Evolutionary conservation across 768 basidiomycete genomes (phyloP), one percentile per base, ranked within the genome.

Genomic region (Leccinum rimulosum): DNA sequence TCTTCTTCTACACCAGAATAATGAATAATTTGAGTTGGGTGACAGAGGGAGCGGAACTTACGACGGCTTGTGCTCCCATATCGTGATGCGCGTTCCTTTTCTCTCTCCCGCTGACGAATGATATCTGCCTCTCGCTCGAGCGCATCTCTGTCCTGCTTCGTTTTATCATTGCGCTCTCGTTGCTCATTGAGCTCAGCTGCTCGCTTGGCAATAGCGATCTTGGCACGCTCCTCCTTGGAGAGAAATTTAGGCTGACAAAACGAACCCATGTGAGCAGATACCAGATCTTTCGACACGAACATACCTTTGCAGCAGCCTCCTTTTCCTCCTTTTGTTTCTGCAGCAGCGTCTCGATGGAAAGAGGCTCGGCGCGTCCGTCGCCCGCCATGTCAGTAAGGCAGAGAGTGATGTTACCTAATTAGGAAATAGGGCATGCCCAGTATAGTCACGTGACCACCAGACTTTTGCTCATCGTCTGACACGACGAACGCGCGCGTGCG

Each of bases 181-280:
- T 92, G 83, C 48, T 85, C 85, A 53, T 77, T 82, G 43, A 98
- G 88, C 70, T 98, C 95, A 59, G 89, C 83, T 19, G 87, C 83
- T 14, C 96, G 87, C 66, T 92, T 91, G 15, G 88, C 86, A 60
- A 98, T 90, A 3, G 96, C 96, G 36, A 97, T 75, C 68, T 85
- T 85, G 17, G 92, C 93, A 52, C 96, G 85, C 68, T 97, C 91
- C 64, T 95, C 92, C 75, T 92, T 98, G 3, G 91, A 85, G 14
- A 98, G 79, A 78, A 98, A 98, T 74, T 86, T 96, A 36, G 96
- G 96, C 95, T 98, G 96, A 74, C 31, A 54, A 30, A 40, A n/a
- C 11, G 15, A 52, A 31, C 30, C 12, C 38, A 38, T 49, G 52
- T 62, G 52, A 61, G 62, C 30, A 33, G 28, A 9, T 28, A 1